Conservation (phyloP, 176 grass and related monocot genomes). For the Thinopyrum elongatum region DNA sequence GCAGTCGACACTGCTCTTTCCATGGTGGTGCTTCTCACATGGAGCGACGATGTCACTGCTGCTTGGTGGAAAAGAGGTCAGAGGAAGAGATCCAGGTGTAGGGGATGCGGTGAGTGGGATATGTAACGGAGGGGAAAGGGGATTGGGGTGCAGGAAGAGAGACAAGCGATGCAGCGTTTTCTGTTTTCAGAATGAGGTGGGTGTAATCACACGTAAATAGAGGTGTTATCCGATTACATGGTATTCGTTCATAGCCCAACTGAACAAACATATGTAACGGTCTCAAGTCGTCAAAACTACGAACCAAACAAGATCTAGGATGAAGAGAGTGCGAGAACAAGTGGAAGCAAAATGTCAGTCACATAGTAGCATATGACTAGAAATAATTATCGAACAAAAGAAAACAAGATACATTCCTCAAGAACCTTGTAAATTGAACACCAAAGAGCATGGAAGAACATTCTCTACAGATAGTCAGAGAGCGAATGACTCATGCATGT, state of each 20-base stretch:
- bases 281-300: not conserved
- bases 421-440: constrained; percentile 15
- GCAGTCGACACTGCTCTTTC: not conserved
- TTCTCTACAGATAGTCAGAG: not conserved
- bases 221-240: not conserved
- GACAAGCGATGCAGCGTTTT: not conserved
- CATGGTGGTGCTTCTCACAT: not conserved
- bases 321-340: not conserved
- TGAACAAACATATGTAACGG: not conserved
- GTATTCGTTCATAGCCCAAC: not conserved
- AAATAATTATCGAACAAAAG: not conserved
- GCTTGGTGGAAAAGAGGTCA: not conserved
- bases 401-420: not conserved
- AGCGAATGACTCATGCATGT: not conserved
- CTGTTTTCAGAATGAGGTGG: not conserved
- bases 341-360: not conserved
- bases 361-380: not conserved
- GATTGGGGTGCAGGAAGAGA: not conserved
- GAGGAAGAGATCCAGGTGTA: not conserved
- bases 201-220: not conserved
- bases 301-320: not conserved
- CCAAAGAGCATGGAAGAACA: not conserved
- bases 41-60: not conserved
- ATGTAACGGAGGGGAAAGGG: not conserved
- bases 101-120: not conserved